These are phyloP conservation scores for Penicillium frequentans DNA, from an alignment of 2,329 filamentous ascomycete species.

Conservation along the genomic window DNA sequence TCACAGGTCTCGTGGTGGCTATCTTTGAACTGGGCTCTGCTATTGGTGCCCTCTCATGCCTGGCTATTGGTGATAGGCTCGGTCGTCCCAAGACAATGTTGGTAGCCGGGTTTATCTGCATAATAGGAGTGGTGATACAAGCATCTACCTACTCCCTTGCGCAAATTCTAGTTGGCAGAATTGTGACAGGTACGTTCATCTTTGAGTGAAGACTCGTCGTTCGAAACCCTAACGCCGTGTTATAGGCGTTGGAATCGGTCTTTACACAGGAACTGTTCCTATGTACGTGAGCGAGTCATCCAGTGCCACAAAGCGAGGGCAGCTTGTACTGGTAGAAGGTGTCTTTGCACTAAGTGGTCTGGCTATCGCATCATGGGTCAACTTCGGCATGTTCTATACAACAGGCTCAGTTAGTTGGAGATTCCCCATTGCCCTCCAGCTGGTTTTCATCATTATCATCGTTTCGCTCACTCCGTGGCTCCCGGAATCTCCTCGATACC, in stretches of 20 bases:
- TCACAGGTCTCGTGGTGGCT: slow-evolving; percentile 20
- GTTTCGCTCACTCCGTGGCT: slow-evolving; percentile 31
- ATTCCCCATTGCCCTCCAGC: slow-evolving; percentile 24
- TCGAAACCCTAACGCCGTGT: background rate
- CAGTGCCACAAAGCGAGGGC: slow-evolving; percentile 8
- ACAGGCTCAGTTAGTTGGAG: slow-evolving; percentile 8
- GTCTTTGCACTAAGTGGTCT: slow-evolving; percentile 29
- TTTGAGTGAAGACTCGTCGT: background rate
- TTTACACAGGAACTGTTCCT: slow-evolving; percentile 12
- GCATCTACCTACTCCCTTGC: slow-evolving; percentile 7
- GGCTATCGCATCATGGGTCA: slow-evolving; percentile 28
- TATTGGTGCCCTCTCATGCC: slow-evolving; percentile 43
- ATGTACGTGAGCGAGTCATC: slow-evolving; percentile 14
- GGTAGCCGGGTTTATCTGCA: slow-evolving; percentile 1
- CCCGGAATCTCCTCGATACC: slow-evolving; percentile 37
- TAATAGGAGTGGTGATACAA: slow-evolving; percentile 4
- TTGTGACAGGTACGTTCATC: slow-evolving; percentile 7
- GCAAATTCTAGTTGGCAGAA: slow-evolving; percentile 7
- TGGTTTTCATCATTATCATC: slow-evolving; percentile 39
- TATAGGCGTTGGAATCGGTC: slow-evolving; percentile 12
- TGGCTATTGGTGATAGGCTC: slow-evolving; percentile 41
- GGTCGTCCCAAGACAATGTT: slow-evolving; percentile 38
- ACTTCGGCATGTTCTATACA: slow-evolving; percentile 9
- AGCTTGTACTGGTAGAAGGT: slow-evolving; percentile 7
- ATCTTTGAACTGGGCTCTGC: slow-evolving; percentile 45